A percentile compares a stretch with the other conserved stretches of the same genome.
These are phyloP conservation scores for Skeletonema marinoi DNA, from an alignment of 108 stramenopile species.

Conservation along the genomic window DNA sequence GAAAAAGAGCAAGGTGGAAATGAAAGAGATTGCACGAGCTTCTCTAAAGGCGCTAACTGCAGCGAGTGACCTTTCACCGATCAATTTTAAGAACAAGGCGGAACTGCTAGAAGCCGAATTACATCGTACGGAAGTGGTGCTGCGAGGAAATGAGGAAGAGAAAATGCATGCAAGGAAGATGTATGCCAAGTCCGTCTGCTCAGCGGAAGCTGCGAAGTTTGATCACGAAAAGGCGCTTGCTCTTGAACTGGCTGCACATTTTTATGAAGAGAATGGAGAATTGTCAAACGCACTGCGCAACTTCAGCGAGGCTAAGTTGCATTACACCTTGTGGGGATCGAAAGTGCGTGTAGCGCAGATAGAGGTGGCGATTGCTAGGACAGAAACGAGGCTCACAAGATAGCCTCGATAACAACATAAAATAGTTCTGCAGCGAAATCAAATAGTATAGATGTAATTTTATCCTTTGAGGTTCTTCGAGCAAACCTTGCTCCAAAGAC, in stretches of 20 bases:
- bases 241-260: background rate
- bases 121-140: background rate
- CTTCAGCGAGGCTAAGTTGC: background rate
- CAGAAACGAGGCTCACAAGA: background rate
- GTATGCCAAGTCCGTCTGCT: background rate
- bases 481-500: constrained; percentile 60
- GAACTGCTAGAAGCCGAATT: constrained; percentile 11
- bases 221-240: constrained; percentile 8
- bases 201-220: constrained; percentile 6
- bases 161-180: constrained; percentile 6
- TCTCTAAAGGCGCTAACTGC: background rate
- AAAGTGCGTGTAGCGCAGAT: background rate
- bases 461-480: constrained; percentile 43
- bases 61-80: background rate
- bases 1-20: background rate
- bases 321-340: background rate
- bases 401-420: background rate
- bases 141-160: background rate
- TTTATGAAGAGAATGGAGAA: constrained; percentile 4
- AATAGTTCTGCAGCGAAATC: too few species aligned
- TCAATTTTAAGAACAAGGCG: constrained; percentile 9
- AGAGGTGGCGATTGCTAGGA: background rate
- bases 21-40: constrained; percentile 1
- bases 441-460: background rate
- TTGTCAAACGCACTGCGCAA: background rate